A percentile compares a stretch with the other conserved stretches of the same genome.
These are phyloP conservation scores for Megacollybia platyphylla DNA, from an alignment of 1,284 basidiomycete genomes.

Conservation along the genomic window DNA sequence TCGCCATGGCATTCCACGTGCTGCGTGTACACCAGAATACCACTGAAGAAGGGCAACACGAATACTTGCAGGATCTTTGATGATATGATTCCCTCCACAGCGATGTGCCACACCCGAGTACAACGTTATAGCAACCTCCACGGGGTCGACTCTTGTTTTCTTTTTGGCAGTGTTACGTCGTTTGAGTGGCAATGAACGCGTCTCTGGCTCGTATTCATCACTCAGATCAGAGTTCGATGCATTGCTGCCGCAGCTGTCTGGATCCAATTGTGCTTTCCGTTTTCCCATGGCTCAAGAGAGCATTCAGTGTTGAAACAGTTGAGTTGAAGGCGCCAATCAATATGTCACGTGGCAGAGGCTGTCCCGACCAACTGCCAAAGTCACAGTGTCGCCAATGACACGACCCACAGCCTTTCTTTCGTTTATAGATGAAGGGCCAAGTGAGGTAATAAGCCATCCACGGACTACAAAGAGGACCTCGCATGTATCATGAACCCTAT, in stretches of 20 bases:
- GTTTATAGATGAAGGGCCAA: too few relatives aligned
- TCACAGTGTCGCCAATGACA: too few relatives aligned
- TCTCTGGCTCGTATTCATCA: not conserved
- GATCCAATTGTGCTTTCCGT: not conserved
- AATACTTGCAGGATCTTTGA: conserved; percentile 21
- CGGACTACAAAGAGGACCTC: too few relatives aligned
- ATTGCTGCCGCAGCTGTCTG: not conserved
- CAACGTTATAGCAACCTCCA: not conserved
- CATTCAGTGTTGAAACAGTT: too few relatives aligned
- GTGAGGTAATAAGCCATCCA: too few relatives aligned
- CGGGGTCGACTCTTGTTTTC: not conserved
- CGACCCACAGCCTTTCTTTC: too few relatives aligned
- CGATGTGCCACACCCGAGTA: not conserved
- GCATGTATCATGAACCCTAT: too few relatives aligned
- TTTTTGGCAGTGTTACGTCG: not conserved
- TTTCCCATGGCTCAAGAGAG: not conserved
- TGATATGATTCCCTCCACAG: conserved; percentile 1
- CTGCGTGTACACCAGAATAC: conserved; percentile 52
- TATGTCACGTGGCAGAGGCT: too few relatives aligned
- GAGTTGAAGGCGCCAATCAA: too few relatives aligned
- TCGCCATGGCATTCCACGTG: conserved; percentile 80
- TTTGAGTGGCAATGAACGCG: not conserved
- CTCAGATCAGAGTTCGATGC: not conserved
- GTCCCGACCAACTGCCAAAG: too few relatives aligned
- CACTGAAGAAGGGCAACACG: conserved; percentile 45